Conservation (phyloP, 495 filamentous ascomycete genomes). For the Tetracladium setigerum region DNA sequence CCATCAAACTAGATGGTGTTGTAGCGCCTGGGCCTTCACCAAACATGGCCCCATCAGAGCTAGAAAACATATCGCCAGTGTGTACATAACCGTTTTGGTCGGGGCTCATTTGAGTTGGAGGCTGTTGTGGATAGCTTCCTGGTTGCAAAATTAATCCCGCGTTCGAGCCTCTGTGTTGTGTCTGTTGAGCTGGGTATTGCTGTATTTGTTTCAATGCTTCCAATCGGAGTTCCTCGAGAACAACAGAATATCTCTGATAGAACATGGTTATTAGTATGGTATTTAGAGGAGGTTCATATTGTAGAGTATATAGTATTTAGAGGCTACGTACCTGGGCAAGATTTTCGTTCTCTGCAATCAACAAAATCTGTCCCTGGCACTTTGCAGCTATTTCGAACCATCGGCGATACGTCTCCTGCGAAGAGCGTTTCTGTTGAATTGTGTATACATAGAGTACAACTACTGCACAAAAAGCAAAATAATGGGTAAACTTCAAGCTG, state of each 20-base stretch:
- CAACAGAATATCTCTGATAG: constrained; percentile 27
- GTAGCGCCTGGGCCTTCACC: not conserved
- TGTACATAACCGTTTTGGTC: too few relatives aligned
- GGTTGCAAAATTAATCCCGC: not conserved
- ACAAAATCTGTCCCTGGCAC: constrained; percentile 21
- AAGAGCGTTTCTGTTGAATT: constrained; percentile 33
- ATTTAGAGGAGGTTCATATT: too few relatives aligned
- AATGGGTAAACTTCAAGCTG: constrained; percentile 38
- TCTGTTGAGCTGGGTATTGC: not conserved
- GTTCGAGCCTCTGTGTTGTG: too few relatives aligned
- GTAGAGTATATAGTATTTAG: too few relatives aligned
- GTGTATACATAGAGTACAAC: constrained; percentile 46
- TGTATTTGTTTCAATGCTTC: constrained; percentile 24
- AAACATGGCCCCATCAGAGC: not conserved
- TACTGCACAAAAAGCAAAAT: constrained; percentile 47
- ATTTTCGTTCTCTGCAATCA: constrained; percentile 16
- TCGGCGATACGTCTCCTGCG: constrained; percentile 9
- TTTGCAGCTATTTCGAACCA: constrained; percentile 21
- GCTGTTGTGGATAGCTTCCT: not conserved
- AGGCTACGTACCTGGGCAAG: constrained; percentile 4
- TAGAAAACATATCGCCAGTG: too few relatives aligned
- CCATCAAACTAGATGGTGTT: constrained; percentile 8
- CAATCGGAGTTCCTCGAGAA: constrained; percentile 33
- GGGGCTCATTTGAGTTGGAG: not conserved
- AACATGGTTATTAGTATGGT: too few relatives aligned